phyloP scores from a whole-genome alignment of 108 stramenopile genomes.

The Cyclotella choctawhatcheeana region DNA sequence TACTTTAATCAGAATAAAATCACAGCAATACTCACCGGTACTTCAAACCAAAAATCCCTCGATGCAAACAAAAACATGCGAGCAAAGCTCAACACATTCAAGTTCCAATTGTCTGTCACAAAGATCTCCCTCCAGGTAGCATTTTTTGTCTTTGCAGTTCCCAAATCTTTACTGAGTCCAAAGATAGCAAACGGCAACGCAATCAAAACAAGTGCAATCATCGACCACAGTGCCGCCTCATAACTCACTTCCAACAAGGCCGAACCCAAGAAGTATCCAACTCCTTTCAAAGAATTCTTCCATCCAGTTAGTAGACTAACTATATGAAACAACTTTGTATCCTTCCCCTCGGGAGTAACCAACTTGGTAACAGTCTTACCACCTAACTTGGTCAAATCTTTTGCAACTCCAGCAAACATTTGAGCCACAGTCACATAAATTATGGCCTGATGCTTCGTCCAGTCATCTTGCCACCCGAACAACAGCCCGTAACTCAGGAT shows the following conservation, averaged over 20 bases:
- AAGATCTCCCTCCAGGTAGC: slow-evolving; percentile 74
- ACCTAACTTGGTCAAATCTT: slow-evolving; percentile 94
- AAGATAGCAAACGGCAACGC: slow-evolving; percentile 90
- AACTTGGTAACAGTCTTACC: slow-evolving; percentile 95
- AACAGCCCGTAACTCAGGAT: slow-evolving; percentile 73
- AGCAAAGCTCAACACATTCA: slow-evolving; percentile 86
- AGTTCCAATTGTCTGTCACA: slow-evolving; percentile 79
- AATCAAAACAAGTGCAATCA: slow-evolving; percentile 85
- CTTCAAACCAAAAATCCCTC: slow-evolving; percentile 97
- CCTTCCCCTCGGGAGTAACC: slow-evolving; percentile 90
- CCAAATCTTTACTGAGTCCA: slow-evolving; percentile 78
- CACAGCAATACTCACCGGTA: slow-evolving; percentile 57
- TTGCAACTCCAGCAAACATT: slow-evolving; percentile 94
- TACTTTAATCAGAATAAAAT: not conserved
- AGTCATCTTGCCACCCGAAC: slow-evolving; percentile 84
- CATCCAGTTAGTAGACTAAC: slow-evolving; percentile 92
- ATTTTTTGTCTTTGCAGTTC: slow-evolving; percentile 86
- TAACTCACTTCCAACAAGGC: slow-evolving; percentile 80
- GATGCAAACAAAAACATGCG: slow-evolving; percentile 93
- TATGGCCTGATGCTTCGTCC: slow-evolving; percentile 68
- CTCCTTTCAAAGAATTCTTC: slow-evolving; percentile 96
- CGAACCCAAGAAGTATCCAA: slow-evolving; percentile 88
- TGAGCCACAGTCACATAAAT: slow-evolving; percentile 92
- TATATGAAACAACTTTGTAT: slow-evolving; percentile 86
- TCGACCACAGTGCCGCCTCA: slow-evolving; percentile 75